Conservation (phyloP, 164 flowering plant species). For the Kalanchoe fedtschenkoi region DNA sequence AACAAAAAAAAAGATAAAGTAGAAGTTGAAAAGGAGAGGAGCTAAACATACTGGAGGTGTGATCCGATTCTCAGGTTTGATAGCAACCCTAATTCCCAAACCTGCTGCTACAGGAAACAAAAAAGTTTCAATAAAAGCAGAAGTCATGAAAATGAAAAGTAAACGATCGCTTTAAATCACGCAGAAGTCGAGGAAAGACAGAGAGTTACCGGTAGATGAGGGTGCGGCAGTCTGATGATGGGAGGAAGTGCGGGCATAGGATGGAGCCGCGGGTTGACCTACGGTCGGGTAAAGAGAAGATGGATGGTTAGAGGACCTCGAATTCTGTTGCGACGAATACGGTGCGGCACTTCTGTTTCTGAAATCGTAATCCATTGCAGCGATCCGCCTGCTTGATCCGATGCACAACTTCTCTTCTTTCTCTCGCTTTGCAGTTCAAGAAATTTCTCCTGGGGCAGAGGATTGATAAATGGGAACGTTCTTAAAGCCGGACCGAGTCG, state of each 20-base stretch:
- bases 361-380: conserved; percentile 9
- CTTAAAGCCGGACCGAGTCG: too few species aligned
- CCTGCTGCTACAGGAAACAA: neutral
- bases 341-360: conserved; percentile 3
- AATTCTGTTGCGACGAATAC: conserved; percentile 1
- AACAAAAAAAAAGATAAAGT: neutral
- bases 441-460: too few species aligned
- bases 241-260: too few species aligned
- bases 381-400: neutral
- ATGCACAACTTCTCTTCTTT: too few species aligned
- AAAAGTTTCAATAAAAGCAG: neutral
- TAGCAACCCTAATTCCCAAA: conserved; percentile 4
- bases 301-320: conserved; percentile 5
- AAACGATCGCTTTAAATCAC: too few species aligned
- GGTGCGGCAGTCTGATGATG: conserved; percentile 6
- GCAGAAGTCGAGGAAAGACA: too few species aligned
- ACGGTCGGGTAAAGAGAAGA: conserved; percentile 1
- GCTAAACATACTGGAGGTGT: neutral
- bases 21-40: too few species aligned
- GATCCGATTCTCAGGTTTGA: neutral
- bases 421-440: too few species aligned
- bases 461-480: too few species aligned
- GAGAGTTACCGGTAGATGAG: conserved; percentile 4
- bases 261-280: conserved; percentile 5
- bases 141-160: neutral